These are phyloP conservation scores for Seminavis robusta DNA, from an alignment of 108 stramenopile genomes.

Conservation along the genomic window DNA sequence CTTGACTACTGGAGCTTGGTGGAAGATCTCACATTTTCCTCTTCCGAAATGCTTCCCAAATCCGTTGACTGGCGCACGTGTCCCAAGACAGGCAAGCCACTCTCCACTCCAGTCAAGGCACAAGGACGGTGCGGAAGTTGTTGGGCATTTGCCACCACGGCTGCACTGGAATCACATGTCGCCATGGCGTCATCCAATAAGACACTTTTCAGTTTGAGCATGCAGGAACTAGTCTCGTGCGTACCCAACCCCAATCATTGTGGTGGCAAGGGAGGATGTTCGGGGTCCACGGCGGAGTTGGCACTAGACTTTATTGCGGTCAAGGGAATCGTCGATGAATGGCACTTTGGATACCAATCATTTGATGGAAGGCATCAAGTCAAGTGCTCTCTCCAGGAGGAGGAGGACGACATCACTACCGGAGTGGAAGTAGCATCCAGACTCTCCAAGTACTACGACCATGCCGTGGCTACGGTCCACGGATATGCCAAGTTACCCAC, in stretches of 20 bases:
- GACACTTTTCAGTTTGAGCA: slow-evolving; percentile 54
- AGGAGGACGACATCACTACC: too few species aligned
- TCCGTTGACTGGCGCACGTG: slow-evolving; percentile 81
- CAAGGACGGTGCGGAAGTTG: slow-evolving; percentile 85
- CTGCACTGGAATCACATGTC: slow-evolving; percentile 70
- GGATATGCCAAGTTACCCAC: slow-evolving; percentile 62
- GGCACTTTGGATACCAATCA: slow-evolving; percentile 51
- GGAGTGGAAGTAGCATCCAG: too few species aligned
- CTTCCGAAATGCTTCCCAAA: slow-evolving; percentile 48
- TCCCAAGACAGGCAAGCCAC: slow-evolving; percentile 39
- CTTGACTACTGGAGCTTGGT: too few species aligned
- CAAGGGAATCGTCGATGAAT: slow-evolving; percentile 61
- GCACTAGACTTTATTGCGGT: slow-evolving; percentile 66
- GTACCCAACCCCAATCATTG: slow-evolving; percentile 76
- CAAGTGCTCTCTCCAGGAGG: too few species aligned
- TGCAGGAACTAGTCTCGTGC: slow-evolving; percentile 78
- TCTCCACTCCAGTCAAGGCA: slow-evolving; percentile 67
- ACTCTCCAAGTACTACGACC: slow-evolving; percentile 9
- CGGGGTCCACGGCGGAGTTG: slow-evolving; percentile 63
- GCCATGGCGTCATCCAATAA: slow-evolving; percentile 67
- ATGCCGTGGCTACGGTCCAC: slow-evolving; percentile 63
- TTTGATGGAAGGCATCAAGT: slow-evolving; percentile 44
- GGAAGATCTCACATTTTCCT: slow-evolving; percentile 14
- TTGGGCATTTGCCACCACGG: slow-evolving; percentile 84
- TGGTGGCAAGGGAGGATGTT: slow-evolving; percentile 78